Evolutionary conservation across 768 basidiomycete genomes (phyloP).

Genomic region (Brasilioporus rufonigricans): DNA sequence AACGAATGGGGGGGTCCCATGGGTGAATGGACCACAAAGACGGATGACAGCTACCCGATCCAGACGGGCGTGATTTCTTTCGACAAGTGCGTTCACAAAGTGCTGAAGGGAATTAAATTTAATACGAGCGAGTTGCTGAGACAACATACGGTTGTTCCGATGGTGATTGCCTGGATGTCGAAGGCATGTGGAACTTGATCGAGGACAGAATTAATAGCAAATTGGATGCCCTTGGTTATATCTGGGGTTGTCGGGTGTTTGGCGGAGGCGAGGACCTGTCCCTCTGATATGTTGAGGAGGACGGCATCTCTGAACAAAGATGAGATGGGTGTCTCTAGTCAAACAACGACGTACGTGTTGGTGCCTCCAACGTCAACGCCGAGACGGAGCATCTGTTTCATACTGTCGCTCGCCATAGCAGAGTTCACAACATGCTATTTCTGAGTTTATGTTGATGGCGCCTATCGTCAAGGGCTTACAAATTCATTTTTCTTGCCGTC

Average conservation of each 20-base stretch:
- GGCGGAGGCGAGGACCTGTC: slow-evolving; percentile 26
- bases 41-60: slow-evolving; percentile 63
- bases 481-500: too few relatives aligned
- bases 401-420: not conserved
- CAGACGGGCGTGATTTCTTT: slow-evolving; percentile 50
- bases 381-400: slow-evolving; percentile 15
- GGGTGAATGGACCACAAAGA: slow-evolving; percentile 57
- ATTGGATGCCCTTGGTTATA: slow-evolving; percentile 57
- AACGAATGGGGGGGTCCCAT: slow-evolving; percentile 55
- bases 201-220: slow-evolving; percentile 47
- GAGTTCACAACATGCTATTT: not conserved
- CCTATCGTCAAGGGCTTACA: too few relatives aligned
- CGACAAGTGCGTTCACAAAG: slow-evolving; percentile 63
- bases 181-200: slow-evolving; percentile 33
- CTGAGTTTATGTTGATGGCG: too few relatives aligned
- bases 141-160: slow-evolving; percentile 55
- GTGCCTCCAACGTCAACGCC: slow-evolving; percentile 37
- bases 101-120: slow-evolving; percentile 24
- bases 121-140: not conserved
- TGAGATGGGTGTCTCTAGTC: not conserved
- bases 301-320: slow-evolving; percentile 31
- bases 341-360: slow-evolving; percentile 25
- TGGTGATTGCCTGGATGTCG: slow-evolving; percentile 49
- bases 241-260: slow-evolving; percentile 58
- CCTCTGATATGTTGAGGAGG: slow-evolving; percentile 16